Evolutionary conservation across 2,329 filamentous ascomycete genomes (phyloP).

Genomic region (Phoma sp.): DNA sequence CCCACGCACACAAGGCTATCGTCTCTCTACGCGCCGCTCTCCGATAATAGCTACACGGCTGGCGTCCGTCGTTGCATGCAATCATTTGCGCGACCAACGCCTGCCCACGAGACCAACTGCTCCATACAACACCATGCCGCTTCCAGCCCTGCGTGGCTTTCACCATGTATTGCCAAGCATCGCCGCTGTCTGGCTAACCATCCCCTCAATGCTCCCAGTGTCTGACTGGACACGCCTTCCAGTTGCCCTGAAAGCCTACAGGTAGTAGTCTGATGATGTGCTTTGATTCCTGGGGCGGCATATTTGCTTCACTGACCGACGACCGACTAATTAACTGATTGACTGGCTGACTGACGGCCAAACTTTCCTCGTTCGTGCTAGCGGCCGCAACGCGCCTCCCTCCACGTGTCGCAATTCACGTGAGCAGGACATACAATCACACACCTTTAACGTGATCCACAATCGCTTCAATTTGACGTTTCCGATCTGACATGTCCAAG

Average conservation of each 20-base stretch:
- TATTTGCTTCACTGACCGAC: not conserved
- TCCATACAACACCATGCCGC: constrained; percentile 5
- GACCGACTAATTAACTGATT: no score
- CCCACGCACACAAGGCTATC: not conserved
- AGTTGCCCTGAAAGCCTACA: not conserved
- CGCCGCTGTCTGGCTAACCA: constrained; percentile 3
- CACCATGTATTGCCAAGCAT: constrained; percentile 12
- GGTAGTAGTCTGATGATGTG: not conserved
- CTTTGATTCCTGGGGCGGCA: not conserved
- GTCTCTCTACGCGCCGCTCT: constrained; percentile 4
- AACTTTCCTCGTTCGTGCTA: not conserved
- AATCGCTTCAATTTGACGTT: no score
- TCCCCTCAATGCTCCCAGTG: not conserved
- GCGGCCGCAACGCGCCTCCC: not conserved
- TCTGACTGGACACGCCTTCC: constrained; percentile 3
- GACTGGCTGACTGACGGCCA: not conserved
- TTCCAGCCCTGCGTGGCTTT: constrained; percentile 14
- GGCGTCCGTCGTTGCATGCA: constrained; percentile 3
- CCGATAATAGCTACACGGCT: not conserved
- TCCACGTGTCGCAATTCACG: constrained; percentile 8
- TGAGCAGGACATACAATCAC: not conserved
- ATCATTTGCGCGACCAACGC: constrained; percentile 1
- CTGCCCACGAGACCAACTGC: not conserved
- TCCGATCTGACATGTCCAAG: not conserved
- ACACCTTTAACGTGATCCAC: not conserved